Base-by-base conservation (phyloP, 352 stramenopile species). In the Elongisporangium anandrum region DNA sequence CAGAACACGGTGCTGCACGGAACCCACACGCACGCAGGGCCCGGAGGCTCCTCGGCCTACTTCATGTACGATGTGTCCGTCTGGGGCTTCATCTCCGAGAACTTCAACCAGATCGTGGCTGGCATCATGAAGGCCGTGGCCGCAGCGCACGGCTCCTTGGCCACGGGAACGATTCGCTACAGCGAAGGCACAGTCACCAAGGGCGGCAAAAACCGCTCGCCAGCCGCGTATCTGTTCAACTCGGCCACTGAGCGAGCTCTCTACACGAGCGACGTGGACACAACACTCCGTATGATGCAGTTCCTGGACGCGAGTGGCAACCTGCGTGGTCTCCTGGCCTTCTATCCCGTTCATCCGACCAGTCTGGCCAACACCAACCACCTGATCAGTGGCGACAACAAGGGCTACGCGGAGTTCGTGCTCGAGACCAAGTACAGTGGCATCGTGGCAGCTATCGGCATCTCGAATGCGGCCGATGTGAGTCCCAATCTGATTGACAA, bases 11-110 rank as follows among this genome's bases (percentile, higher is more conserved):
- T 79, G n/a, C 71, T 95, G 1, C 82, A 81, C 57, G 86, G 82
- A 22, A 94, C 82, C 3, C 88, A 96, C 68, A 95, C 87, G n/a
- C 88, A 96, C 61, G 83, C 78, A 19, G 81, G 74, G 1, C 83
- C 87, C 0, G 85, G 73, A 23, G 88, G 88, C 3, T 87, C 86
- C 24, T 62, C 88, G 0, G 81, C 86, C 45, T 93, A 96, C 61
- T 76, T 85, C 19, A 50, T 95, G 2, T 96, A 90, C 68, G 68
- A 79, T 55, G 59, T 81, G 19, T 77, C 73, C 21, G 80, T 72
- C 56, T 29, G 78, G 7, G 70, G 75, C 0, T 82, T 62, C 63
- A 78, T 77, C 54, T 64, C 64, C 26, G 72, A 92, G 55, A 88
- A 77, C 29, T 83, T 92, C 29, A 69, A 90, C 45, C 66, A 68